A percentile compares a stretch with the other conserved stretches of the same genome.
phyloP scores from a whole-genome alignment of 306 rosid genomes.

The Rosa lucieae region DNA sequence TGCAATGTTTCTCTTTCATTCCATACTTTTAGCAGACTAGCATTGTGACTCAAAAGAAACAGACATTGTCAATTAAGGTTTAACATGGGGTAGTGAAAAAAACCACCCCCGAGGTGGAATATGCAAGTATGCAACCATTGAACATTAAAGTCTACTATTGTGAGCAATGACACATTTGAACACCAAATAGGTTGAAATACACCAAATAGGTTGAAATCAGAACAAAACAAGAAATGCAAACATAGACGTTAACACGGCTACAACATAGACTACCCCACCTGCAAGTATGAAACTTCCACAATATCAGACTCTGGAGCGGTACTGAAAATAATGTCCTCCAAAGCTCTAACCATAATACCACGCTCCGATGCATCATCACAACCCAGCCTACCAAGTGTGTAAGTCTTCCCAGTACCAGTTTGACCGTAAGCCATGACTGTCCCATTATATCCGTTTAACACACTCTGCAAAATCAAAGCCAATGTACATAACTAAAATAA shows the following conservation, averaged over 20 bases:
- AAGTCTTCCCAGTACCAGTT: constrained; percentile 77
- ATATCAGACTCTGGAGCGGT: constrained; percentile 45
- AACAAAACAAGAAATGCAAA: background rate
- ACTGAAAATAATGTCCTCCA: constrained; percentile 56
- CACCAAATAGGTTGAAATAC: background rate
- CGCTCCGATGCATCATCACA: constrained; percentile 58
- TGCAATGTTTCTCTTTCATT: background rate
- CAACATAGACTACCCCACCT: constrained; percentile 39
- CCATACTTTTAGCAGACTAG: background rate
- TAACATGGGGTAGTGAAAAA: background rate
- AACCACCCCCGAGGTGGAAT: background rate
- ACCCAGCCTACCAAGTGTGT: constrained; percentile 66
- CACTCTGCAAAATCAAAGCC: constrained; percentile 52
- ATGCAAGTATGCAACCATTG: background rate
- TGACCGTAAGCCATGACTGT: constrained; percentile 82
- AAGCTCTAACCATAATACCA: constrained; percentile 68
- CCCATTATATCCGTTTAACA: constrained; percentile 68
- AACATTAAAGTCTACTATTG: background rate
- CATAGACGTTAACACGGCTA: background rate
- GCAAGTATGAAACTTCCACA: constrained; percentile 62
- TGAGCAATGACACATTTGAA: background rate
- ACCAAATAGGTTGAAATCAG: background rate
- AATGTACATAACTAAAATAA: constrained; percentile 13
- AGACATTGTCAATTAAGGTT: background rate
- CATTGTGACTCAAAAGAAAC: background rate